Evolutionary conservation across 1,139 yeast species (phyloP), one percentile per base, ranked within the genome.

Genomic region (Taphrina deformans): DNA sequence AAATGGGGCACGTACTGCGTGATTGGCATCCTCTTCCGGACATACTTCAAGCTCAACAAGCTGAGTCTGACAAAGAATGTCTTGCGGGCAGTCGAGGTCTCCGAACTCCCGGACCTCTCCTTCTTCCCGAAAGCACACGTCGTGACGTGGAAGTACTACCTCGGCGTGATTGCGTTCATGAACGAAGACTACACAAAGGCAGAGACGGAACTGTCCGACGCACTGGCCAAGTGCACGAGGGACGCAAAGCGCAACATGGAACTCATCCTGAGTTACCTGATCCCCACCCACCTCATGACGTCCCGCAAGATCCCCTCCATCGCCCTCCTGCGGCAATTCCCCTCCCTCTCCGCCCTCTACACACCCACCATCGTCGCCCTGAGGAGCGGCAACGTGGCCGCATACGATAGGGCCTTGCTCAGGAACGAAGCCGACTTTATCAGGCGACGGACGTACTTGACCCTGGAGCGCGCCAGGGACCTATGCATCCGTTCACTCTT

Each of bases 41-140:
- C 88, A 18, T 92, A 91, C 76, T 86, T 88, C 76, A 79, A 80
- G 71, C 79, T 91, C 71, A 81, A 83, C 65, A 89, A 88, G 71
- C 79, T 84, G 58, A 90, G 91, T 68, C 81, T 91, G 72, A 95
- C 96, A 18, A 86, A 86, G 70, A 88, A 90, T 64, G 81, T 90
- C 66, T 85, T 89, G 67, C 86, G 86, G 73, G 97, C 92, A 1
- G 77, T 91, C 55, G 81, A 79, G 40, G 83, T 85, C 3, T 82
- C 86, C 67, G 84, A 82, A 46, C 77, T 88, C 68, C 86, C 89
- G 21, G 75, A 79, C 2, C 72, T 84, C 6, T 73, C 77, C 1
- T 67, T 72, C 16, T 80, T 81, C 31, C 80, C 83, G 26, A 82
- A 80, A 69, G 76, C 83, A 10, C 85, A 86, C 65, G 80, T 84